Percentiles rank a stretch among this genome's conserved stretches.
phyloP scores from a whole-genome alignment of 1,284 basidiomycete species.

The Puccinia hordei region DNA sequence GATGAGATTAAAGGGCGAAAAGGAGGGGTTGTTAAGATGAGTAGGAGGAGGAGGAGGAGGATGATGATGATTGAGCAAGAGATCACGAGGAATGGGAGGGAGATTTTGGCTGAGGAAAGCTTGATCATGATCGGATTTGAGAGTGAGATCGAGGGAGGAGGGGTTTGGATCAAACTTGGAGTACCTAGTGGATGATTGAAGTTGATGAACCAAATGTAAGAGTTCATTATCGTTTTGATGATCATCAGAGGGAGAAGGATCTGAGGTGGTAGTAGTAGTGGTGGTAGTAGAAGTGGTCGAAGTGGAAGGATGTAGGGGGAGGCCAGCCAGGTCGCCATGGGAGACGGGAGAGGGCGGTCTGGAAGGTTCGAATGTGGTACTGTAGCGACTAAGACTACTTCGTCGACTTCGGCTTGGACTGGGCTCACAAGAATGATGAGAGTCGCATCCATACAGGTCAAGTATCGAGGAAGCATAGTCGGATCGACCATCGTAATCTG shows the following conservation, averaged over 20 bases:
- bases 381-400: neutral
- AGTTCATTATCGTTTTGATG: neutral
- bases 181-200: constrained; percentile 10
- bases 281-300: neutral
- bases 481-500: neutral
- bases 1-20: neutral
- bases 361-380: too few relatives aligned
- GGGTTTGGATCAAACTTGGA: constrained; percentile 23
- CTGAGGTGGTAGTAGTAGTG: neutral
- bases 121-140: too few relatives aligned
- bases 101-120: neutral
- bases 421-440: neutral
- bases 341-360: too few relatives aligned
- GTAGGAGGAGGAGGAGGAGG: too few relatives aligned
- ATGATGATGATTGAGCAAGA: too few relatives aligned
- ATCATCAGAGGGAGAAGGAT: neutral
- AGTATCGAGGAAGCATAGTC: constrained; percentile 46
- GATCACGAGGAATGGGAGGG: neutral
- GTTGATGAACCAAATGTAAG: neutral
- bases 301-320: neutral
- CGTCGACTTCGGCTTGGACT: neutral
- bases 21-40: neutral
- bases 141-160: neutral
- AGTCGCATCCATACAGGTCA: constrained; percentile 24
- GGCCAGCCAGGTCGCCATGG: neutral